These are phyloP conservation scores for California macrophylla DNA, from an alignment of 441 rosid genomes.

Conservation along the genomic window DNA sequence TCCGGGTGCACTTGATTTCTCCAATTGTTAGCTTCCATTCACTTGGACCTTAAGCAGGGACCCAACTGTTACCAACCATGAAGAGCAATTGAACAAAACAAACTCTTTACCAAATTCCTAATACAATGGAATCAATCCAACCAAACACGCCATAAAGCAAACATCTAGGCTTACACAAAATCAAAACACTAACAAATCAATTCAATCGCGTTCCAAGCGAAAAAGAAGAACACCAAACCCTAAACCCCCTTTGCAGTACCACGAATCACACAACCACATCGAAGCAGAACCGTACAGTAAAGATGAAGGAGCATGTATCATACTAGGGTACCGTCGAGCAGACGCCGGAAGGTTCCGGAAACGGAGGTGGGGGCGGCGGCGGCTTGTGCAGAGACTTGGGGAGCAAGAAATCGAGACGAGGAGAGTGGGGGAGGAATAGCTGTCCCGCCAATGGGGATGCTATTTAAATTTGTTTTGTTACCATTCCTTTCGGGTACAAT, in stretches of 20 bases:
- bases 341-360: background rate
- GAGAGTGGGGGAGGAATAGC: background rate
- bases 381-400: background rate
- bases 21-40: background rate
- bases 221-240: background rate
- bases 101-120: too few relatives aligned
- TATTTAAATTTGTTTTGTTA: background rate
- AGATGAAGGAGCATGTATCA: background rate
- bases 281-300: background rate
- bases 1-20: background rate
- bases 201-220: background rate
- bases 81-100: background rate
- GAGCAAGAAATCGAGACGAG: background rate
- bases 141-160: too few relatives aligned
- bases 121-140: too few relatives aligned
- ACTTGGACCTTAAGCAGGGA: background rate
- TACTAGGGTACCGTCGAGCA: background rate
- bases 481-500: too few relatives aligned
- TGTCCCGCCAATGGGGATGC: background rate
- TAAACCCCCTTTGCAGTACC: background rate
- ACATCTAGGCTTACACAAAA: too few relatives aligned
- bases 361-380: background rate
- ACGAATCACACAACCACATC: background rate
- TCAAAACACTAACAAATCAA: background rate
- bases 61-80: background rate